Conservation (phyloP, 805 yeast species). For the Yarrowia sp. region DNA sequence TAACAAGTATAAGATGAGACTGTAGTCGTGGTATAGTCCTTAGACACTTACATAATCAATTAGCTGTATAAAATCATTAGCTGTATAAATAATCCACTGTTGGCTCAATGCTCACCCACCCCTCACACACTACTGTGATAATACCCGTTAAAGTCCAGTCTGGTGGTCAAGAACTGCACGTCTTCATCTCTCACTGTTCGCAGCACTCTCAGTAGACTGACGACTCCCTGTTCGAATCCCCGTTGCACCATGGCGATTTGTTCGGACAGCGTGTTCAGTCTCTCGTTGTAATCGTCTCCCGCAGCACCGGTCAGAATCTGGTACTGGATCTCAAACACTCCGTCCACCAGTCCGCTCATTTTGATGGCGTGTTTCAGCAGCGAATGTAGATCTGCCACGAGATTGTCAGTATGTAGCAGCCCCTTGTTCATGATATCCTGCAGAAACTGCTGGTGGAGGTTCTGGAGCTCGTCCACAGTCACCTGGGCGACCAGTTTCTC, state of each 20-base stretch:
- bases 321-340: conserved; percentile 45
- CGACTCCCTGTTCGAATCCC: conserved; percentile 44
- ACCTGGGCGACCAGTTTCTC: conserved; percentile 42
- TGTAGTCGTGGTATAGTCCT: too few species aligned
- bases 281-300: conserved; percentile 35
- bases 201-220: conserved; percentile 46
- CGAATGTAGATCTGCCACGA: conserved; percentile 48
- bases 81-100: too few species aligned
- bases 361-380: conserved; percentile 47
- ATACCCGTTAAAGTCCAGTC: conserved; percentile 51
- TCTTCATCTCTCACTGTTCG: conserved; percentile 48
- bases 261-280: conserved; percentile 41
- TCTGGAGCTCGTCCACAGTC: conserved; percentile 50
- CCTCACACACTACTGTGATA: conserved; percentile 41
- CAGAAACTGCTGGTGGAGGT: conserved; percentile 49
- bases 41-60: too few species aligned
- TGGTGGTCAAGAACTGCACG: conserved; percentile 49
- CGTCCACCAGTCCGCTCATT: conserved; percentile 44
- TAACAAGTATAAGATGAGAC: too few species aligned
- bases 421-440: conserved; percentile 48
- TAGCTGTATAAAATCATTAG: too few species aligned
- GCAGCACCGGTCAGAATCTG: conserved; percentile 26
- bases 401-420: conserved; percentile 46
- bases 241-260: conserved; percentile 42
- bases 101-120: too few species aligned